Percentiles rank a stretch among this genome's conserved stretches.
phyloP scores from a whole-genome alignment of 148 eudicot genomes.

The Chenopodium quinoa region DNA sequence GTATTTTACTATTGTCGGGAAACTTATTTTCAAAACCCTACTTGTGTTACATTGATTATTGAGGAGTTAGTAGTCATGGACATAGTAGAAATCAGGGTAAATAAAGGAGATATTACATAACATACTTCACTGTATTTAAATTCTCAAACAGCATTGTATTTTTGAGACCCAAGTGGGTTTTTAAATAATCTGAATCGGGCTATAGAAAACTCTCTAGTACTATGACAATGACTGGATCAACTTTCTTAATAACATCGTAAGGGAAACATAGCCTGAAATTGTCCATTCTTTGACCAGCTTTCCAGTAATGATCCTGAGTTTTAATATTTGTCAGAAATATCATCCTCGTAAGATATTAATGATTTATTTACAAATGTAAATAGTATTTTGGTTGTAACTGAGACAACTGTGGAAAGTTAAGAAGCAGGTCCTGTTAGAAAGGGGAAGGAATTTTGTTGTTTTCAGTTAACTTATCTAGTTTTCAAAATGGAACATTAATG shows the following conservation, averaged over 20 bases:
- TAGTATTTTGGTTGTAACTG: not conserved
- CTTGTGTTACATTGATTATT: not conserved
- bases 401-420: not conserved
- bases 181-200: not conserved
- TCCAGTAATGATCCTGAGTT: not conserved
- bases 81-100: not conserved
- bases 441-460: not conserved
- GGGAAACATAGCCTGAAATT: not conserved
- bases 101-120: not conserved
- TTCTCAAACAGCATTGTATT: not conserved
- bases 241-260: not conserved
- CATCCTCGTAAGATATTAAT: too few species aligned
- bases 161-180: not conserved
- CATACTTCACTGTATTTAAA: not conserved
- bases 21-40: not conserved
- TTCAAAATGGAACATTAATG: not conserved
- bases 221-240: not conserved
- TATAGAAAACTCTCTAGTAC: not conserved
- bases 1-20: not conserved
- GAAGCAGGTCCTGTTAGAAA: not conserved
- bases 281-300: not conserved
- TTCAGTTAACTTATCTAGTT: not conserved
- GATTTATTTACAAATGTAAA: too few species aligned
- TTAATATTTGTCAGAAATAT: not conserved
- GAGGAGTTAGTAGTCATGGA: not conserved